Base-by-base conservation (phyloP, 2,329 filamentous ascomycete species). In the Setomelanomma holmii region DNA sequence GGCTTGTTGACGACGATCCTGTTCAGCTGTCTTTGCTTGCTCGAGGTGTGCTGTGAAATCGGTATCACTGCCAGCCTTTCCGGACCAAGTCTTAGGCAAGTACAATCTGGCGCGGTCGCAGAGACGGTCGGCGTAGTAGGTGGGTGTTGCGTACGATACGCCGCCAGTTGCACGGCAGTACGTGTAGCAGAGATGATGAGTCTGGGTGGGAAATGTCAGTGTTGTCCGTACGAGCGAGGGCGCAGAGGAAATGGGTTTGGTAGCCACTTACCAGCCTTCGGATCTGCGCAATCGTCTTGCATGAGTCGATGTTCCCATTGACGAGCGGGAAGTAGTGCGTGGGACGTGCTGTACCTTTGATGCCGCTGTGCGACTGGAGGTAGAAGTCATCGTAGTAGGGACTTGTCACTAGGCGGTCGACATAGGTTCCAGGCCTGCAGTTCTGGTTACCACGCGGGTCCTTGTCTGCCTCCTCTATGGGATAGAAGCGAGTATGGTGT, bases 401-500 rank as follows among this genome's bases (percentile, higher is more conserved):
- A 1, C 45, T 52, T 0, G 67, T 73, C 20, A 75, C 60, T 3
- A 46, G 52, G 0, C 46, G n/a, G 27, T 76, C 70, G 5, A 76
- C 71, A 0, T 67, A 39, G 1, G 63, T 60, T 1, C 72, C 69
- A 0, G 71, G 61, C 4, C 21, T 20, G 12, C 56, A 53, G 46
- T 74, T 75, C 0, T 5, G 14, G 44, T 71, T 73, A 3, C 22
- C n/a, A 5, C n/a, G 8, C 16, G 5, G 4, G 3, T 35, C 12
- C 1, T 17, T 16, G 5, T 14, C 20, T 4, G 51, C 42, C 4
- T 43, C 27, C 0, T 51, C 34, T 1, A 17, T 53, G 1, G 71
- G 63, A 49, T 71, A 80, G 60, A 80, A 78, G 0, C 77, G 70
- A 0, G 72, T 69, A 49, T 76, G 60, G 48, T 80, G 78, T 0